A percentile compares a stretch with the other conserved stretches of the same genome.
phyloP scores from a whole-genome alignment of 331 rosid genomes.

The Arachis monticola region DNA sequence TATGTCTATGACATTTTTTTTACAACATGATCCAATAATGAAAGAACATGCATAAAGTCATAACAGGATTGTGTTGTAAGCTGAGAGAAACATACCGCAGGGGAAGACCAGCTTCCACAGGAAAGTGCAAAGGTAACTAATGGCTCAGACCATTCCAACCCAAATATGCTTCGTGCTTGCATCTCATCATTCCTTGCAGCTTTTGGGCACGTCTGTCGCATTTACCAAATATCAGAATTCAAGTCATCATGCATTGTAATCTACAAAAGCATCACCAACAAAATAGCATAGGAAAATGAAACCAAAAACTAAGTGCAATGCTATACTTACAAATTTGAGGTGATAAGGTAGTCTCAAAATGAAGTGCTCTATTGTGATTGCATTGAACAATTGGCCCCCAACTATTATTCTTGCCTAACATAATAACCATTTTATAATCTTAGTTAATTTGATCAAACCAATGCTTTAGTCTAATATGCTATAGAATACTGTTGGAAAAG shows the following conservation, averaged over 20 bases:
- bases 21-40: too few relatives aligned
- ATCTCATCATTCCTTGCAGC: slow-evolving; percentile 71
- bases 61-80: neutral
- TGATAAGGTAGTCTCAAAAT: slow-evolving; percentile 84
- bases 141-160: slow-evolving; percentile 88
- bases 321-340: slow-evolving; percentile 69
- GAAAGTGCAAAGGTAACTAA: slow-evolving; percentile 88
- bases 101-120: slow-evolving; percentile 94
- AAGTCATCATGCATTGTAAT: slow-evolving; percentile 26
- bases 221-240: slow-evolving; percentile 28
- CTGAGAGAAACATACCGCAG: slow-evolving; percentile 59
- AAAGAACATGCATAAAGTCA: too few relatives aligned
- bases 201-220: slow-evolving; percentile 66
- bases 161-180: slow-evolving; percentile 71
- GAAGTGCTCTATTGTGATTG: slow-evolving; percentile 85
- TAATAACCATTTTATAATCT: slow-evolving; percentile 32
- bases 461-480: neutral
- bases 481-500: neutral
- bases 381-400: slow-evolving; percentile 71
- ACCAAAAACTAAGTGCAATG: slow-evolving; percentile 18
- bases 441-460: neutral
- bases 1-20: too few relatives aligned
- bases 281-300: slow-evolving; percentile 7
- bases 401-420: slow-evolving; percentile 71
- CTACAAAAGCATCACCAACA: slow-evolving; percentile 8